Evolutionary conservation across 225 moss, liverwort and hornwort genomes (phyloP), one percentile per base, ranked within the genome.

Genomic region (Polytrichum commune): DNA sequence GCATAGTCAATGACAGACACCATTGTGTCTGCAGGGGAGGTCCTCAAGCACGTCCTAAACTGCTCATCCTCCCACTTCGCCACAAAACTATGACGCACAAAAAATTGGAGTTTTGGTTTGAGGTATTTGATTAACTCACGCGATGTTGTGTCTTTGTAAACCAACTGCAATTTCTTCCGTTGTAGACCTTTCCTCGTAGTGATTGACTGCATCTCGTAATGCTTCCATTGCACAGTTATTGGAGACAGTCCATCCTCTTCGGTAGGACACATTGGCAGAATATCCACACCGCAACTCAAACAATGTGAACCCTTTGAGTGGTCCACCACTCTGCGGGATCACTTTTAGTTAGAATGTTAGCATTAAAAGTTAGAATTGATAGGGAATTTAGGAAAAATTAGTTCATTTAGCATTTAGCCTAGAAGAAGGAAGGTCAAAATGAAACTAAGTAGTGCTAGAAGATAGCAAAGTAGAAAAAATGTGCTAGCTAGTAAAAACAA

Each of bases 1-100:
- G 24, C 55, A 69, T 25, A 69, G 25, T 69, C 69, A 22, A 69
- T 55, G 7, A 55, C 7, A 4, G 26, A 69, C 1, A 69, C 53
- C 16, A 69, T 25, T 8, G 27, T 53, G 58, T 56, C 69, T 27
- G 3, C 27, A 22, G 7, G 19, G 29, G 58, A 9, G n/a, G 8
- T 25, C 5, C 20, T 29, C 35, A 69, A 20, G 27, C 22, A 55
- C 0, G 10, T 27, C 27, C 28, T 56, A 8, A 55, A 69, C 18
- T 69, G 18, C 27, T 28, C 27, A 58, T 69, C 54, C 25, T 69
- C 8, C 67, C 35, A 67, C 23, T 32, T 35, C 7, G 35, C 8
- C 23, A 35, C 33, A n/a, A 35, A 33, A 19, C 30, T 67, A 46
- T 67, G 67, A 33, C 20, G 30, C 5, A 67, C 38, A 5, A 35